phyloP scores from a whole-genome alignment of 2,329 filamentous ascomycete species.

The Aspergillus calidoustus region DNA sequence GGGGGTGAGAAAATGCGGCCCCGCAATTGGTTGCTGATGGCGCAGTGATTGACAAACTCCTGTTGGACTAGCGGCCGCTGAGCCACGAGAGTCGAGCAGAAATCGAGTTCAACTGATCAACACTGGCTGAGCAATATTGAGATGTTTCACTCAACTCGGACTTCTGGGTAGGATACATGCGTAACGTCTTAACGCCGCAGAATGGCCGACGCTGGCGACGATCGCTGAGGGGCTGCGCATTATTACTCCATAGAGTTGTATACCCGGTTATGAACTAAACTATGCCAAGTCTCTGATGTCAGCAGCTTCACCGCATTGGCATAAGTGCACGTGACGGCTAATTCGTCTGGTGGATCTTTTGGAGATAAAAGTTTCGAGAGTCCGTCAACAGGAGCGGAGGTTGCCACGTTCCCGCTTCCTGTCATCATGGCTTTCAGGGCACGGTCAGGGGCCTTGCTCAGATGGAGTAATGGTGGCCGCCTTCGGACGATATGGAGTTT shows the following conservation, averaged over 20 bases:
- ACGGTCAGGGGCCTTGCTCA: constrained; percentile 34
- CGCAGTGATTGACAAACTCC: constrained; percentile 12
- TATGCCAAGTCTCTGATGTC: not conserved
- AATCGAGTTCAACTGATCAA: not conserved
- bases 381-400: not conserved
- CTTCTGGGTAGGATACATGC: not conserved
- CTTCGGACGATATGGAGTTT: constrained; percentile 23
- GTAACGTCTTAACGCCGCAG: not conserved
- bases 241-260: not conserved
- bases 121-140: not conserved
- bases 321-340: constrained; percentile 5
- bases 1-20: constrained; percentile 28
- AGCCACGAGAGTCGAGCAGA: not conserved
- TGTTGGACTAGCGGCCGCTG: not conserved
- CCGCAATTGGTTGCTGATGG: constrained; percentile 38
- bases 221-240: not conserved
- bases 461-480: constrained; percentile 32
- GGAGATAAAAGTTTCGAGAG: not conserved
- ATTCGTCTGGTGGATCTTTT: constrained; percentile 18
- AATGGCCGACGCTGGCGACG: not conserved
- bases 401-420: not conserved
- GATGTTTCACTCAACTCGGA: not conserved
- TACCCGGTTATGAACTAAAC: not conserved
- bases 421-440: constrained; percentile 42
- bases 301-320: not conserved